Percentiles rank a stretch among this genome's conserved stretches.
Conservation (phyloP, 306 rosid genomes). For the Acacia crassicarpa region DNA sequence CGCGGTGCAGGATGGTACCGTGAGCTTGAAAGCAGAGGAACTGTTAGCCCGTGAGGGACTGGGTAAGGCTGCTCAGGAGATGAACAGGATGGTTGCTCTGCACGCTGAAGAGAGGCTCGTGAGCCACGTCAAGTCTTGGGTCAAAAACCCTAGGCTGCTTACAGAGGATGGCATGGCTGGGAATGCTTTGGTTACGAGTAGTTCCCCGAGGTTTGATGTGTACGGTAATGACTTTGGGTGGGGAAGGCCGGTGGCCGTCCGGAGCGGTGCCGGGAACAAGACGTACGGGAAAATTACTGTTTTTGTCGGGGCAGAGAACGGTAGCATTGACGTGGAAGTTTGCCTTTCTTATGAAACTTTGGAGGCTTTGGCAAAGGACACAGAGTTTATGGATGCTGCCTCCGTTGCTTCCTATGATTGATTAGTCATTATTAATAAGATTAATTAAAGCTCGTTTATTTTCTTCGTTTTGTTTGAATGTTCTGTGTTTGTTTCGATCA, state of each 20-base stretch:
- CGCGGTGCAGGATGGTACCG: background rate
- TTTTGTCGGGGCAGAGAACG: slow-evolving; percentile 36
- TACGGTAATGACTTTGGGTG: slow-evolving; percentile 50
- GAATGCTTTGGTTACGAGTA: slow-evolving; percentile 18
- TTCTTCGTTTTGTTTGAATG: background rate
- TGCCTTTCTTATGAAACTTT: slow-evolving; percentile 29
- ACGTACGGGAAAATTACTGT: slow-evolving; percentile 34
- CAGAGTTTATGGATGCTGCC: slow-evolving; percentile 25
- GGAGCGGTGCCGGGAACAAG: slow-evolving; percentile 39
- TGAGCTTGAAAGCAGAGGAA: slow-evolving; percentile 24
- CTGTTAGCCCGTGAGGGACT: slow-evolving; percentile 7
- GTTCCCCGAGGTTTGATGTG: slow-evolving; percentile 44
- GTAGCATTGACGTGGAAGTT: slow-evolving; percentile 40
- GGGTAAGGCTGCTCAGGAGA: slow-evolving; percentile 33
- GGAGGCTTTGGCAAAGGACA: slow-evolving; percentile 37
- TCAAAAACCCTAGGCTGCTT: slow-evolving; percentile 12
- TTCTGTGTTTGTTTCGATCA: background rate
- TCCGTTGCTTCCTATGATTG: background rate
- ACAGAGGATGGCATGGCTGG: background rate
- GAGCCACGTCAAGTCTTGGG: slow-evolving; percentile 8
- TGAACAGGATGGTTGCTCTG: slow-evolving; percentile 23
- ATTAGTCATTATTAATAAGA: background rate
- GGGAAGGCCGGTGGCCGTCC: slow-evolving; percentile 44
- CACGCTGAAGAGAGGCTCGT: background rate
- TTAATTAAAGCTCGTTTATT: background rate